Evolutionary conservation across 768 basidiomycete species (phyloP), one percentile per base, ranked within the genome.

Genomic region (Antrodiella citrinella): DNA sequence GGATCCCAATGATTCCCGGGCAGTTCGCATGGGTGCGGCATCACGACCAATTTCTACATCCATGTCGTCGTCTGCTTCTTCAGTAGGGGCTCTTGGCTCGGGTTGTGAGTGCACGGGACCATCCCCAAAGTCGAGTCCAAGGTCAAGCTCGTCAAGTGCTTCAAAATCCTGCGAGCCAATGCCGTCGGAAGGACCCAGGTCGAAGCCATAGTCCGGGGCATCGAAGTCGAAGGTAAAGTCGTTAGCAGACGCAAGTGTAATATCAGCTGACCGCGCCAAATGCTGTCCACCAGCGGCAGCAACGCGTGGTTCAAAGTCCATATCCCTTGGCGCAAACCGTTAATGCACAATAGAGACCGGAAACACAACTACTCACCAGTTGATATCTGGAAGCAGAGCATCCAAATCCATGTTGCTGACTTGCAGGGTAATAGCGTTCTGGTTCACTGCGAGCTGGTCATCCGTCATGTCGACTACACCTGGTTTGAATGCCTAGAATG

Each of bases 391-490:
- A 18, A 90, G 70, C 7, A 89, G 70, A 19, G 91, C 72, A 56
- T 93, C 89, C 26, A 93, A 72, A 59, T 92, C 91, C 30, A 92
- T 72, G 47, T 80, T 82, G 46, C 78, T 82, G 0, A 78, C 78
- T 61, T 88, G 82, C 26, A 94, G 75, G 1, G 92, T 95, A 67
- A 97, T 95, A 23, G 92, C 80, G 53, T 88, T 90, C 61, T 84
- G 82, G 64, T 84, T 85, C 30, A 91, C 91, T 0, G 80, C 81
- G 1, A 94, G 77, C 65, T 95, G 91, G 54, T 96, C 94, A 55
- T 95, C 93, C 4, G 92, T 91, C 79, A 98, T 81, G 68, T 99
- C 96, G 30, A 97, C 96, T 7, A 92, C 69, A 53, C 92, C 95
- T 15, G 93, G 92, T 48, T 93, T 85, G 68, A 98, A 97, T 3